Conservation (phyloP, 495 filamentous ascomycete species). For the Aspergillus conjunctus region DNA sequence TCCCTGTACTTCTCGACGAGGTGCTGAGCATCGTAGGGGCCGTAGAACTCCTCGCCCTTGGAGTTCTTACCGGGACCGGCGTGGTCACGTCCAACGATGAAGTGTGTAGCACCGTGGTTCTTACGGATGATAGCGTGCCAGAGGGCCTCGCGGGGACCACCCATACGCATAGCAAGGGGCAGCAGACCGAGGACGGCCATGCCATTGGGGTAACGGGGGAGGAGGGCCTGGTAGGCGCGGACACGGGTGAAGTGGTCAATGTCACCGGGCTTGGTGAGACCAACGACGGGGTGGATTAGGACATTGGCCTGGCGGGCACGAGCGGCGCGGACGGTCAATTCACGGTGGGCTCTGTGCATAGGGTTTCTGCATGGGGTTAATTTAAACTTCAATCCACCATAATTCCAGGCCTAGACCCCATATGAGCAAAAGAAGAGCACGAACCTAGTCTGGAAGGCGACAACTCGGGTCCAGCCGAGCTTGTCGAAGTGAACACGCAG, state of each 20-base stretch:
- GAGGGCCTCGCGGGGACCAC: constrained; percentile 95
- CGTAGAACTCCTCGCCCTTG: constrained; percentile 95
- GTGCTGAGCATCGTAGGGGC: constrained; percentile 97
- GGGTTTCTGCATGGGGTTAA: constrained; percentile 66
- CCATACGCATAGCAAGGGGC: constrained; percentile 98
- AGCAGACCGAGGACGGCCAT: constrained; percentile 98
- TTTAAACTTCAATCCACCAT: background rate
- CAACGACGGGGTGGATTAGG: constrained; percentile 97
- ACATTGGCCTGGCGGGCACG: constrained; percentile 95
- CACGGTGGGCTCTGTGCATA: constrained; percentile 98
- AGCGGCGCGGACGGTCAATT: constrained; percentile 94
- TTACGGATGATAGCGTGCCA: constrained; percentile 99
- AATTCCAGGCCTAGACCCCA: background rate
- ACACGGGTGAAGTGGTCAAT: constrained; percentile 99
- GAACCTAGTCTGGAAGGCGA: constrained; percentile 87
- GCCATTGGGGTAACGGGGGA: constrained; percentile 97
- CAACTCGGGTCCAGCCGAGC: constrained; percentile 94
- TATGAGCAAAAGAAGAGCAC: constrained; percentile 4
- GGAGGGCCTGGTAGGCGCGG: constrained; percentile 94
- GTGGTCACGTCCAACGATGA: constrained; percentile 98
- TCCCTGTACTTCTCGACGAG: constrained; percentile 95
- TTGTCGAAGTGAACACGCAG: constrained; percentile 97
- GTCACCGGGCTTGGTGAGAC: constrained; percentile 96
- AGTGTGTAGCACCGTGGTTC: constrained; percentile 98
- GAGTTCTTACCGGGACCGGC: constrained; percentile 96